Conservation (phyloP, 768 basidiomycete genomes). For the Multifurca ochricompacta region DNA sequence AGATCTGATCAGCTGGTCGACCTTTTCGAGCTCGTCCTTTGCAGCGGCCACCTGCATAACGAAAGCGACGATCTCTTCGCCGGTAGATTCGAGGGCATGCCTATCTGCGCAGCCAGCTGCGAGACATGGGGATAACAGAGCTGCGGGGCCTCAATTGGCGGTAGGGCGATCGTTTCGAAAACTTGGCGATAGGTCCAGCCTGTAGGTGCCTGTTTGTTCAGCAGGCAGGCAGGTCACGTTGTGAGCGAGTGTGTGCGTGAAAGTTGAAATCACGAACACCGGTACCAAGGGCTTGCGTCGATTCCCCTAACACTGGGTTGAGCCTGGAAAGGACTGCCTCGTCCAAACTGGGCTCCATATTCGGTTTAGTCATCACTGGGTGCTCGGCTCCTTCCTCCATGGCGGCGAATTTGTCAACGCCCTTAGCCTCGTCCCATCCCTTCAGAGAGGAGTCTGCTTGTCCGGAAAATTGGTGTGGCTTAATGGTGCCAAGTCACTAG, state of each 20-base stretch:
- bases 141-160: background rate
- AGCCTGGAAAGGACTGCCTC: background rate
- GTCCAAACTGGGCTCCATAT: background rate
- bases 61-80: background rate
- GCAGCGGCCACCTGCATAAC: background rate
- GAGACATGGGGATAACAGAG: background rate
- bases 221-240: too few species aligned
- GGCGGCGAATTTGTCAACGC: background rate
- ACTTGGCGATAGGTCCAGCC: constrained; percentile 12
- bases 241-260: background rate
- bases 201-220: background rate
- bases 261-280: background rate
- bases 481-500: background rate
- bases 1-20: background rate
- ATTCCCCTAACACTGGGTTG: background rate
- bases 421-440: background rate
- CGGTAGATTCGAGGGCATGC: background rate
- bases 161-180: background rate
- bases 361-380: background rate
- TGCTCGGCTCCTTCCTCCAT: background rate
- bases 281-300: background rate
- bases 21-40: background rate
- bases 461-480: background rate
- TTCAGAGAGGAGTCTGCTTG: too few species aligned
- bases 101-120: background rate